Conservation (phyloP, 2,329 filamentous ascomycete species). For the Hansfordia pulvinata region DNA sequence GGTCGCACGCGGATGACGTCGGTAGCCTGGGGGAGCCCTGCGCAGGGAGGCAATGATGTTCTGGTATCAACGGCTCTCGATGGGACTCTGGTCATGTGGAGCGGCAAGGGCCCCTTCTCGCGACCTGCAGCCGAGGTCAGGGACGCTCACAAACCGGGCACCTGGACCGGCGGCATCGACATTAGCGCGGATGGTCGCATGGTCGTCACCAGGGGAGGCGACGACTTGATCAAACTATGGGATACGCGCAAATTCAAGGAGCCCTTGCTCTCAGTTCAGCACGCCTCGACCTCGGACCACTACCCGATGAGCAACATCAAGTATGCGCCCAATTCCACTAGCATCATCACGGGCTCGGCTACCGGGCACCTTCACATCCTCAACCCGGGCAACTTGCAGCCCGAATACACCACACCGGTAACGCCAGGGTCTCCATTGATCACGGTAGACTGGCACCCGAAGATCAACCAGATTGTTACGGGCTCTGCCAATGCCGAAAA, state of each 20-base stretch:
- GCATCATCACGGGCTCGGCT: slow-evolving; percentile 78
- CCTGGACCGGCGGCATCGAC: slow-evolving; percentile 87
- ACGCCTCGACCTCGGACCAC: slow-evolving; percentile 70
- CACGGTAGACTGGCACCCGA: slow-evolving; percentile 80
- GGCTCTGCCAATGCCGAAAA: slow-evolving; percentile 85
- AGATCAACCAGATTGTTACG: slow-evolving; percentile 91
- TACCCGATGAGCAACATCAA: slow-evolving; percentile 78
- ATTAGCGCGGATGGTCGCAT: slow-evolving; percentile 84
- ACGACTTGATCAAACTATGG: slow-evolving; percentile 91
- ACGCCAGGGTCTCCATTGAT: slow-evolving; percentile 75
- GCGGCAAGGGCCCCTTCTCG: slow-evolving; percentile 73
- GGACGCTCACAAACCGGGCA: slow-evolving; percentile 68
- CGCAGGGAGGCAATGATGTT: slow-evolving; percentile 65
- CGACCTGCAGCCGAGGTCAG: slow-evolving; percentile 72
- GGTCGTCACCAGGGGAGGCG: slow-evolving; percentile 80
- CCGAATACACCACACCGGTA: slow-evolving; percentile 79
- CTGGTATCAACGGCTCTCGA: slow-evolving; percentile 77
- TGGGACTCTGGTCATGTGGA: slow-evolving; percentile 84
- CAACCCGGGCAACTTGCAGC: slow-evolving; percentile 77
- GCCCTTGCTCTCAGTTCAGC: slow-evolving; percentile 66
- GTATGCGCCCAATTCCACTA: slow-evolving; percentile 74
- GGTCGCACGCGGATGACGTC: slow-evolving; percentile 90
- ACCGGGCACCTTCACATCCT: slow-evolving; percentile 83
- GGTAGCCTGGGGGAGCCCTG: slow-evolving; percentile 69
- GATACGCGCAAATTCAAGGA: slow-evolving; percentile 92